A percentile compares a stretch with the other conserved stretches of the same genome.
phyloP scores from a whole-genome alignment of 257 asterid genomes.

The Penstemon newberryi region DNA sequence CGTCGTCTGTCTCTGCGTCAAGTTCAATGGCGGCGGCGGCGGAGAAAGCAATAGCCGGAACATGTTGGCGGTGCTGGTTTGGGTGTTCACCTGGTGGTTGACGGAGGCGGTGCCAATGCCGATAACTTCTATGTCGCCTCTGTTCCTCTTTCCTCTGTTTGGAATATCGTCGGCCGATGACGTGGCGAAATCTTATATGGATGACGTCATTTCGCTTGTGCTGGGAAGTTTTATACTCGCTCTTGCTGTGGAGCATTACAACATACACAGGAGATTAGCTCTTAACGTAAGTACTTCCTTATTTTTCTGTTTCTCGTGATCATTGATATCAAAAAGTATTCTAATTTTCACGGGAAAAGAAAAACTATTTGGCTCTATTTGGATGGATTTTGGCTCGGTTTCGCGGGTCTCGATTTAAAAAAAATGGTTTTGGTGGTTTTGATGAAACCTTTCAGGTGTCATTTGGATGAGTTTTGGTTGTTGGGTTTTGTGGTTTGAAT shows the following conservation, averaged over 20 bases:
- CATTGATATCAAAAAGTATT: no score
- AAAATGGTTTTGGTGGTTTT: no score
- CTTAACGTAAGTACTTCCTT: slow-evolving; percentile 55
- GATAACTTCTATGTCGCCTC: slow-evolving; percentile 85
- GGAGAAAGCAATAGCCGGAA: slow-evolving; percentile 41
- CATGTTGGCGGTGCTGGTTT: slow-evolving; percentile 79
- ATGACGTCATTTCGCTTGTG: slow-evolving; percentile 82
- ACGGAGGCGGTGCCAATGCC: slow-evolving; percentile 98
- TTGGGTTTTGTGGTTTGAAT: no score
- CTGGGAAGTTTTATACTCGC: slow-evolving; percentile 94
- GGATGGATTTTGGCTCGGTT: no score
- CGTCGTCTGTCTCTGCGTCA: slow-evolving; percentile 46
- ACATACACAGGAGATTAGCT: slow-evolving; percentile 87
- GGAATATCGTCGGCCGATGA: slow-evolving; percentile 82
- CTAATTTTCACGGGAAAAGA: no score
- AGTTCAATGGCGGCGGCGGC: slow-evolving; percentile 36
- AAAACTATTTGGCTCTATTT: no score
- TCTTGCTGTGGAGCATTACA: slow-evolving; percentile 92
- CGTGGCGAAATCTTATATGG: slow-evolving; percentile 80
- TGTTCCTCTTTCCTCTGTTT: slow-evolving; percentile 83
- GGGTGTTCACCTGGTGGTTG: slow-evolving; percentile 93
- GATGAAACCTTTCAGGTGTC: no score
- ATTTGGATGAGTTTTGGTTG: no score
- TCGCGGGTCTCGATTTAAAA: no score
- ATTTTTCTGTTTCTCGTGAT: not conserved